Conservation (phyloP, 75 land plant genomes). For the Cunninghamia lanceolata region DNA sequence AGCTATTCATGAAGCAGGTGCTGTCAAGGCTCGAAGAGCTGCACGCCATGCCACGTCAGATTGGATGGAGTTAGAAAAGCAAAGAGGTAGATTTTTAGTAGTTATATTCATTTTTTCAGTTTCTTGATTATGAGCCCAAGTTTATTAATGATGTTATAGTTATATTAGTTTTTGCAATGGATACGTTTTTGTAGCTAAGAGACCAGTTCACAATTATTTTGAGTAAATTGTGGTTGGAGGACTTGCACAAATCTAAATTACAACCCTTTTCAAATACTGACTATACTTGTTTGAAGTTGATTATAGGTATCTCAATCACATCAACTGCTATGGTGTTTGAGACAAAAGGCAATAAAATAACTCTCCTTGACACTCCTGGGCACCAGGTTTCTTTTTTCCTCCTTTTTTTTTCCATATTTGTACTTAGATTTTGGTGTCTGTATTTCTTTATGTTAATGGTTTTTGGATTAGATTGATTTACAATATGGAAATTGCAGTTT, state of each 20-base stretch:
- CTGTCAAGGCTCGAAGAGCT: slow-evolving; percentile 51
- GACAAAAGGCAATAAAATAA: slow-evolving; percentile 30
- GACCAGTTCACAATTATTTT: not conserved
- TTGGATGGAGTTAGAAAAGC: slow-evolving; percentile 61
- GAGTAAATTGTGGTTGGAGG: not conserved
- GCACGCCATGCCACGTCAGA: slow-evolving; percentile 53
- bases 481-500: not conserved
- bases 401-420: not conserved
- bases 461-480: not conserved
- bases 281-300: slow-evolving; percentile 6
- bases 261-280: not conserved
- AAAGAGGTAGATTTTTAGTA: slow-evolving; percentile 27
- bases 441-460: not conserved
- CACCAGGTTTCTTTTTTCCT: slow-evolving; percentile 30
- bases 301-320: slow-evolving; percentile 50
- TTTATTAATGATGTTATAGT: not conserved
- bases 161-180: not conserved
- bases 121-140: not conserved
- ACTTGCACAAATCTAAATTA: not conserved
- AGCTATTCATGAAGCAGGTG: slow-evolving; percentile 59
- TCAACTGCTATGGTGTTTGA: slow-evolving; percentile 53
- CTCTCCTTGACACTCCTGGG: slow-evolving; percentile 51
- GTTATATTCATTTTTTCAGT: not conserved
- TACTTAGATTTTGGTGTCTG: not conserved
- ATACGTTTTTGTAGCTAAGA: not conserved